Conservation (phyloP, 208 protist genomes). For the Crithidia fasciculata region DNA sequence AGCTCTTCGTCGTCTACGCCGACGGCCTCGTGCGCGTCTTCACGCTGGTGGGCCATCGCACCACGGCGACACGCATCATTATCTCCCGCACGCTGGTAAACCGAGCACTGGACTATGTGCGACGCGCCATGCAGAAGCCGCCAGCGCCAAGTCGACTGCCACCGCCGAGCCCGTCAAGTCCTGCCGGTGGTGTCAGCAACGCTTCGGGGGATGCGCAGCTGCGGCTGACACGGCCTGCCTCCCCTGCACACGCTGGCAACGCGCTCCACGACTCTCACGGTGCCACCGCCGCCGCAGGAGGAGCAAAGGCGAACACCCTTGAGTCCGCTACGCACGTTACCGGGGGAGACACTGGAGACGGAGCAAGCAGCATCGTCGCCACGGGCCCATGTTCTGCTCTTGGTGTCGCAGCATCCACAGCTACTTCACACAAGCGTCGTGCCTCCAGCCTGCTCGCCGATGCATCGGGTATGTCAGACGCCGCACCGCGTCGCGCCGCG, state of each 20-base stretch:
- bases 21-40: slow-evolving; percentile 80
- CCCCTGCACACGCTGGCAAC: too few relatives aligned
- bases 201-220: too few relatives aligned
- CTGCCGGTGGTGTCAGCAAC: too few relatives aligned
- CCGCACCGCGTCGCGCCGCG: not conserved
- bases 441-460: slow-evolving; percentile 13
- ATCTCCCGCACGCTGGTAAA: slow-evolving; percentile 75
- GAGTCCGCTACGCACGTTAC: not conserved
- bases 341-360: too few relatives aligned
- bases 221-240: too few relatives aligned
- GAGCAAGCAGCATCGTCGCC: not conserved
- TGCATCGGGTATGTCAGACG: not conserved
- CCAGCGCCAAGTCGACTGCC: not conserved
- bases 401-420: not conserved
- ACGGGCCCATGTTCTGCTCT: not conserved
- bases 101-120: slow-evolving; percentile 26
- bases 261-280: not conserved
- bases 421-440: not conserved
- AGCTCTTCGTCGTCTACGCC: slow-evolving; percentile 74
- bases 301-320: not conserved
- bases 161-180: not conserved
- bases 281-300: too few relatives aligned
- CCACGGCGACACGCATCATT: slow-evolving; percentile 60
- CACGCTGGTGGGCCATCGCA: slow-evolving; percentile 55
- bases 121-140: not conserved